phyloP scores from a whole-genome alignment of 495 filamentous ascomycete genomes.

The Penicillium antarcticum region DNA sequence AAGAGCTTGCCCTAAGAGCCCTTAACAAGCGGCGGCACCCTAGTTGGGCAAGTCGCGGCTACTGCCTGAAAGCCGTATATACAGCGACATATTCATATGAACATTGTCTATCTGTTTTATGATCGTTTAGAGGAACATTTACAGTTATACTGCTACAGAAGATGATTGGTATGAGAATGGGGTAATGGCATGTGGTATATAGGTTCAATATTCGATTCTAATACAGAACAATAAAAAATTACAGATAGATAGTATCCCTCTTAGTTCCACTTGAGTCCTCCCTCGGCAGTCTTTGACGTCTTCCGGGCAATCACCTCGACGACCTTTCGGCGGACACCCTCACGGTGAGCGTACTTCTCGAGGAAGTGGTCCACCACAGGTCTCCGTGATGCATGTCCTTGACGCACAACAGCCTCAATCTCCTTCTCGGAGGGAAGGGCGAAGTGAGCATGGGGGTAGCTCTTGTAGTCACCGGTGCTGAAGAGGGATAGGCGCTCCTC shows the following conservation, averaged over 20 bases:
- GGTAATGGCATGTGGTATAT: slow-evolving; percentile 10
- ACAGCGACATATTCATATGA: no score
- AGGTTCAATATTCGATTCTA: slow-evolving; percentile 17
- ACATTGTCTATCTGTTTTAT: no score
- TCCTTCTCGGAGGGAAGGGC: slow-evolving; percentile 75
- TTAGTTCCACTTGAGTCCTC: slow-evolving; percentile 31
- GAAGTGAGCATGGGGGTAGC: slow-evolving; percentile 63
- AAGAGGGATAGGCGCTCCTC: slow-evolving; percentile 50
- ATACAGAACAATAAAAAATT: slow-evolving; percentile 22
- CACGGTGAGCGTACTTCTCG: slow-evolving; percentile 31
- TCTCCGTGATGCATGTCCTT: slow-evolving; percentile 5
- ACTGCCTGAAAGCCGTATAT: no score
- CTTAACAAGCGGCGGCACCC: no score
- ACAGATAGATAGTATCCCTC: slow-evolving; percentile 12
- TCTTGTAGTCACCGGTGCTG: slow-evolving; percentile 49
- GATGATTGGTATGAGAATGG: not conserved
- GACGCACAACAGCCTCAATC: slow-evolving; percentile 53
- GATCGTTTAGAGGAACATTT: not conserved
- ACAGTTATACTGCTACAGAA: not conserved
- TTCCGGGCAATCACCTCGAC: slow-evolving; percentile 31
- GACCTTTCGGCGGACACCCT: slow-evolving; percentile 42
- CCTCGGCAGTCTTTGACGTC: slow-evolving; percentile 12
- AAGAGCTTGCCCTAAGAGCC: no score
- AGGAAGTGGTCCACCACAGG: slow-evolving; percentile 26
- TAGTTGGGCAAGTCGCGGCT: no score